phyloP scores from a whole-genome alignment of 2,329 filamentous ascomycete species.

The Alternaria metachromatica region DNA sequence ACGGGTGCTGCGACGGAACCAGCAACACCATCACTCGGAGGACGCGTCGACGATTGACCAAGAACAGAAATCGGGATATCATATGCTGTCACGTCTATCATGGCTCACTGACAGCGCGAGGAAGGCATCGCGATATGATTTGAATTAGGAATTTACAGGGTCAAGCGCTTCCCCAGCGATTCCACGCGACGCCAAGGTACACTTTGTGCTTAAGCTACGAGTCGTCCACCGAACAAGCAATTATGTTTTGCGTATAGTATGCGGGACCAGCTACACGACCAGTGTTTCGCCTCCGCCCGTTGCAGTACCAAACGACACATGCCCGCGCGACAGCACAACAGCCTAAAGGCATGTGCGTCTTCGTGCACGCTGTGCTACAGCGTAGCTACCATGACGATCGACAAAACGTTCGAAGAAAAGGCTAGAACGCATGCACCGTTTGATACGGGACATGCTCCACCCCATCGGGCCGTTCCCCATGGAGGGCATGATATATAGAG shows the following conservation, averaged over 20 bases:
- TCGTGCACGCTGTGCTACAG: constrained; percentile 20
- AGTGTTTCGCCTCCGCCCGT: constrained; percentile 31
- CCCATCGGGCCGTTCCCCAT: constrained; percentile 1
- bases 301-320: constrained; percentile 29
- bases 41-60: background rate
- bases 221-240: background rate
- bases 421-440: constrained; percentile 12
- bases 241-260: background rate
- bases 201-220: background rate
- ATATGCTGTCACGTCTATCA: background rate
- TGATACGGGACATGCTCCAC: constrained; percentile 10
- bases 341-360: constrained; percentile 23
- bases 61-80: background rate
- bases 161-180: background rate
- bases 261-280: constrained; percentile 15
- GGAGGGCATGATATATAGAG: constrained; percentile 12
- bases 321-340: constrained; percentile 23
- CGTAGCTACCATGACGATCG: background rate
- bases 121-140: background rate
- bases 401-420: background rate
- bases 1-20: constrained; percentile 14
- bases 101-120: background rate
- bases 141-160: background rate
- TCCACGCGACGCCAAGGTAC: background rate
- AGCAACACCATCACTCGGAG: constrained; percentile 8